These are phyloP conservation scores for Ganoderma sp. DNA, from an alignment of 1,284 basidiomycete species.

Conservation along the genomic window DNA sequence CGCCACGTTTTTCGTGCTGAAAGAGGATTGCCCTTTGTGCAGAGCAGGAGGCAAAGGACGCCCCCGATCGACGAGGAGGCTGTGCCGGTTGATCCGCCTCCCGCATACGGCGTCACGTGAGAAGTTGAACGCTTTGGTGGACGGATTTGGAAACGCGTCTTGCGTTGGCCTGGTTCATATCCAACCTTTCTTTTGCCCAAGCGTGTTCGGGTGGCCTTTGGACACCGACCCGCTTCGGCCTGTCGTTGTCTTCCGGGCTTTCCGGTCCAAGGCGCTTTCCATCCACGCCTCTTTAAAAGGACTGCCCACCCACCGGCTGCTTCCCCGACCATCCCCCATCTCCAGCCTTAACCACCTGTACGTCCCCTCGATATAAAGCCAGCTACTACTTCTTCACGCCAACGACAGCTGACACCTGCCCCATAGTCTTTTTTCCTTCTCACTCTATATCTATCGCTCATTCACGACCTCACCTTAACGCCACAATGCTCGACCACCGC, in stretches of 20 bases:
- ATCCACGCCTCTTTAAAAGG: slow-evolving; percentile 16
- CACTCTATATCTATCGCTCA: background rate
- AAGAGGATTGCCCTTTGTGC: background rate
- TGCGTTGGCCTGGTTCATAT: background rate
- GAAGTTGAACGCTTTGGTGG: background rate
- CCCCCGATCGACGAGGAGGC: background rate
- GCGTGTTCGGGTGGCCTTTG: slow-evolving; percentile 7
- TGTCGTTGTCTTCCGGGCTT: background rate
- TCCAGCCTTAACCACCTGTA: slow-evolving; percentile 9
- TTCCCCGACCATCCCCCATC: slow-evolving; percentile 5
- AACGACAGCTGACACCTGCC: background rate
- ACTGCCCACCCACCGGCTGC: background rate
- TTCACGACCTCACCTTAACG: slow-evolving; percentile 9
- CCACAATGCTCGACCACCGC: slow-evolving; percentile 57
- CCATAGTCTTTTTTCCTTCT: background rate
- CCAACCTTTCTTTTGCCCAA: slow-evolving; percentile 1
- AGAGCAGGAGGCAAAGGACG: background rate
- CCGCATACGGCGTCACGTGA: slow-evolving; percentile 5
- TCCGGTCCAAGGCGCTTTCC: slow-evolving; percentile 13
- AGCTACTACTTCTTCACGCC: no score
- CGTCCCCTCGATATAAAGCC: slow-evolving; percentile 3
- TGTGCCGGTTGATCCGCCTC: background rate
- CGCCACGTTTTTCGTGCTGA: background rate
- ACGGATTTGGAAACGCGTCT: slow-evolving; percentile 8
- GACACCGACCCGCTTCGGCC: slow-evolving; percentile 3